Conservation (phyloP, 2,329 filamentous ascomycete species). For the Colletotrichum limetticola region DNA sequence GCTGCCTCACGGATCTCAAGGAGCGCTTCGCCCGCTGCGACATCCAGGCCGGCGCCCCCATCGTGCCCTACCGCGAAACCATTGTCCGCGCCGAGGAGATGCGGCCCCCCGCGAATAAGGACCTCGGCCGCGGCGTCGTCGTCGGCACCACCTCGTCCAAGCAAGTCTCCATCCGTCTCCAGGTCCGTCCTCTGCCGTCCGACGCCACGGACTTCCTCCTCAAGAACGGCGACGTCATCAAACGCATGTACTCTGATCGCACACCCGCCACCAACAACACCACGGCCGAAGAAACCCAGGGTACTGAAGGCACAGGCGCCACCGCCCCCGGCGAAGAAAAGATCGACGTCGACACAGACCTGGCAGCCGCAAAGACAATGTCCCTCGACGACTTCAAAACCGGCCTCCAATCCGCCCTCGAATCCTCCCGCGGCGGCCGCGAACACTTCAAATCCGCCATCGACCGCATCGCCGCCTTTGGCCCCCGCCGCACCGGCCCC, state of each 20-base stretch:
- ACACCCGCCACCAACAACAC: conserved; percentile 49
- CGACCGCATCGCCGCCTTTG: conserved; percentile 89
- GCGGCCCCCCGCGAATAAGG: conserved; percentile 86
- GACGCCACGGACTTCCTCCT: conserved; percentile 86
- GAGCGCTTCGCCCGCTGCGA: conserved; percentile 95
- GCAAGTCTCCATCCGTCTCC: conserved; percentile 80
- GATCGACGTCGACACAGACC: conserved; percentile 65
- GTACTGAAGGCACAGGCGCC: background rate
- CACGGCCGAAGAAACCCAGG: conserved; percentile 41
- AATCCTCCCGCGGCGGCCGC: conserved; percentile 73
- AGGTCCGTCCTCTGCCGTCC: conserved; percentile 81
- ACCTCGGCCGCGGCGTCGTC: conserved; percentile 85
- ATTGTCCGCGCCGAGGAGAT: conserved; percentile 91
- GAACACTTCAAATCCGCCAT: conserved; percentile 83
- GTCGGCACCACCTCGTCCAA: conserved; percentile 84
- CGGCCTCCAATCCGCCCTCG: conserved; percentile 75
- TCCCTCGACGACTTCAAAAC: conserved; percentile 81
- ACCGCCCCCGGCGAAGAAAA: conserved; percentile 41
- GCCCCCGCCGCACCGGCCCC: conserved; percentile 84
- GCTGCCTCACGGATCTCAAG: conserved; percentile 91
- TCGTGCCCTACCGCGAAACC: conserved; percentile 95
- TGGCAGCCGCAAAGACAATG: conserved; percentile 68
- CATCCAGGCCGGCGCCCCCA: conserved; percentile 91
- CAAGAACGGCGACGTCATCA: conserved; percentile 83
- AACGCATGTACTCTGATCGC: conserved; percentile 79